Base-by-base conservation (phyloP, 169 alveolate genomes). In the Plasmodium inui region DNA sequence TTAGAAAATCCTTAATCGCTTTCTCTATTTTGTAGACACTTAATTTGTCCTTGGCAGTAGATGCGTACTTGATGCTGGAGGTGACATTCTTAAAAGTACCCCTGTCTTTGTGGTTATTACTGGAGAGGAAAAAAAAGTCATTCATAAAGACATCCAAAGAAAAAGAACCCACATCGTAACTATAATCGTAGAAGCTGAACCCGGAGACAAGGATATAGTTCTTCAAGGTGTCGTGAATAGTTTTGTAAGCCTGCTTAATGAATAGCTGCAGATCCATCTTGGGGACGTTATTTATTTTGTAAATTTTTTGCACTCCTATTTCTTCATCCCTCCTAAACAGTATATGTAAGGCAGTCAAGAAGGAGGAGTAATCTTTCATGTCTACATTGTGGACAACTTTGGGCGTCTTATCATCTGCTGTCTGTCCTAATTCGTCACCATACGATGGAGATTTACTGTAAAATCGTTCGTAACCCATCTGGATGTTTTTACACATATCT, bases 251-350 rank as follows among this genome's bases (percentile, higher is more conserved):
- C 17, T 74, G 82, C 44, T 86, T 86, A 9, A 86, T 1, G 81
- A 86, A 74, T 70, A 86, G 81, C 22, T 17, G n/a, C 9, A 86
- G 4, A 41, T 86, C 93, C 8, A 67, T 53, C 41, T 74, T 78
- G 46, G 93, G 70, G 8, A 86, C 19, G 28, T 78, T 86, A 76
- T 86, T 86, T 86, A 86, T 86, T 44, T 83, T 86, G 61, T 86
- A 86, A 74, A 32, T 30, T 74, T 86, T 86, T 22, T 86, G 17
- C 1, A 5, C 41, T 22, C 76, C 76, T 28, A 67, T 19, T 9
- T 76, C 53, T 8, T 76, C 85, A 1, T 76, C 82, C 12, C 32
- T 26, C 28, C 80, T 74, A 76, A 74, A 44, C 7, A 86, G 67
- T 19, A 86, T 86, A 30, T 86, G 93, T 74, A 86, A 50, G 6